Conservation (phyloP, 768 basidiomycete species). For the Amanita fuliginea region DNA sequence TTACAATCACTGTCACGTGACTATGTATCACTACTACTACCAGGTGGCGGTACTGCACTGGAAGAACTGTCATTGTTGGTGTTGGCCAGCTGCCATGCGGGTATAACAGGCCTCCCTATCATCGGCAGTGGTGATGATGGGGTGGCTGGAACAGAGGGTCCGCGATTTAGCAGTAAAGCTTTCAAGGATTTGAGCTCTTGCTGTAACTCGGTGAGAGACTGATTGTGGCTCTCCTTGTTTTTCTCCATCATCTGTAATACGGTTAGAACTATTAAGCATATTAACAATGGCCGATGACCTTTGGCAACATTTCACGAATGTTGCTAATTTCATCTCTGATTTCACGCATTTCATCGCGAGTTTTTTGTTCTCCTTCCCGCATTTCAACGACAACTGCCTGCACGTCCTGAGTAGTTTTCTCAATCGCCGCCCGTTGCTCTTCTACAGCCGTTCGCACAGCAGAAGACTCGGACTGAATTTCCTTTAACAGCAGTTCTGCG, state of each 20-base stretch:
- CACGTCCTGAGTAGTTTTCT: constrained; percentile 63
- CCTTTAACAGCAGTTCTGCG: constrained; percentile 68
- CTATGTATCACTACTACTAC: neutral
- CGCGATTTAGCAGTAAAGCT: constrained; percentile 71
- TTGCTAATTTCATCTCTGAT: constrained; percentile 86
- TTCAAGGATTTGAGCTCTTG: constrained; percentile 93
- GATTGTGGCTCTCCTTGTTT: constrained; percentile 75
- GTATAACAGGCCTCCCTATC: constrained; percentile 63
- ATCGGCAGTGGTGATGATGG: constrained; percentile 41
- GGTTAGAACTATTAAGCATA: constrained; percentile 1
- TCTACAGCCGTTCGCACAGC: constrained; percentile 66
- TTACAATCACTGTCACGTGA: neutral
- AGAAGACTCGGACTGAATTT: constrained; percentile 68
- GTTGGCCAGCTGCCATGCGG: constrained; percentile 80
- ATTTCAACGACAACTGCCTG: constrained; percentile 63
- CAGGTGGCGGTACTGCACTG: neutral
- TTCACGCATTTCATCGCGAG: constrained; percentile 83
- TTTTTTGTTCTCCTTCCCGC: constrained; percentile 66
- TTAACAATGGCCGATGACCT: constrained; percentile 39
- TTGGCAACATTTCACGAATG: constrained; percentile 87
- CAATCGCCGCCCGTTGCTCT: constrained; percentile 63
- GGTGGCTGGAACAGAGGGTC: constrained; percentile 36
- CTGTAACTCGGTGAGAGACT: constrained; percentile 79
- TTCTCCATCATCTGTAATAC: constrained; percentile 81
- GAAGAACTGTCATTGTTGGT: constrained; percentile 16